These are phyloP conservation scores for Pochonia chlamydosporia DNA, from an alignment of 2,329 filamentous ascomycete genomes.

Conservation along the genomic window DNA sequence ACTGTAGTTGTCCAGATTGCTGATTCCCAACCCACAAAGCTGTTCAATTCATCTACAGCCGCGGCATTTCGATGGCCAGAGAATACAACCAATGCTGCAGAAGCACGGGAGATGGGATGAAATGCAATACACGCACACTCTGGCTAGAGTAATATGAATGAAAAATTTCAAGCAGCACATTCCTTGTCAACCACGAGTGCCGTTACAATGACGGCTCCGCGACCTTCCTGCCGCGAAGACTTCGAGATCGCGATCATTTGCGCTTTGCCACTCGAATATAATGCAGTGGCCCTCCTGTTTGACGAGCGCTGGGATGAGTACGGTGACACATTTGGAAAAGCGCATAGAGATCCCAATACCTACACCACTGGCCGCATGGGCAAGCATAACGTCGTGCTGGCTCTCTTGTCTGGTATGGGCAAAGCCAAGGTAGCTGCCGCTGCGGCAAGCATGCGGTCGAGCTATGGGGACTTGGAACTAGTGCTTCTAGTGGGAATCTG, in stretches of 20 bases:
- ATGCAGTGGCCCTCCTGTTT: conserved; percentile 9
- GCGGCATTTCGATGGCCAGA: too few relatives aligned
- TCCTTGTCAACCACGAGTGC: too few relatives aligned
- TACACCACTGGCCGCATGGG: conserved; percentile 19
- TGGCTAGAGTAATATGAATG: too few relatives aligned
- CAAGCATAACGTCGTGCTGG: conserved; percentile 20
- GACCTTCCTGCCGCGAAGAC: conserved; percentile 10
- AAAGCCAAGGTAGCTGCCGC: conserved; percentile 21
- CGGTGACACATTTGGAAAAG: conserved; percentile 5
- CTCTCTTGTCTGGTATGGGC: conserved; percentile 20
- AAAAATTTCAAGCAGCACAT: too few relatives aligned
- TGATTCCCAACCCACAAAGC: too few relatives aligned
- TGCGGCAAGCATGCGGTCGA: conserved; percentile 21
- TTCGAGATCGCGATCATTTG: too few relatives aligned
- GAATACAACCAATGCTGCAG: too few relatives aligned
- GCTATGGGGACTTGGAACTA: conserved; percentile 25
- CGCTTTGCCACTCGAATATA: conserved; percentile 8
- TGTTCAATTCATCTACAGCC: too few relatives aligned
- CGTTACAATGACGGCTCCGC: too few relatives aligned
- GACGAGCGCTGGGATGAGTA: conserved; percentile 12
- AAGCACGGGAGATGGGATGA: too few relatives aligned
- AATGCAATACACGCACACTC: too few relatives aligned
- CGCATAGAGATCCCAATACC: conserved; percentile 11
- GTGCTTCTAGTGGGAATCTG: conserved; percentile 33
- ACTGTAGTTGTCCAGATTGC: too few relatives aligned